These are phyloP conservation scores for Leptographium wingfieldii DNA, from an alignment of 2,329 filamentous ascomycete genomes.

Conservation along the genomic window DNA sequence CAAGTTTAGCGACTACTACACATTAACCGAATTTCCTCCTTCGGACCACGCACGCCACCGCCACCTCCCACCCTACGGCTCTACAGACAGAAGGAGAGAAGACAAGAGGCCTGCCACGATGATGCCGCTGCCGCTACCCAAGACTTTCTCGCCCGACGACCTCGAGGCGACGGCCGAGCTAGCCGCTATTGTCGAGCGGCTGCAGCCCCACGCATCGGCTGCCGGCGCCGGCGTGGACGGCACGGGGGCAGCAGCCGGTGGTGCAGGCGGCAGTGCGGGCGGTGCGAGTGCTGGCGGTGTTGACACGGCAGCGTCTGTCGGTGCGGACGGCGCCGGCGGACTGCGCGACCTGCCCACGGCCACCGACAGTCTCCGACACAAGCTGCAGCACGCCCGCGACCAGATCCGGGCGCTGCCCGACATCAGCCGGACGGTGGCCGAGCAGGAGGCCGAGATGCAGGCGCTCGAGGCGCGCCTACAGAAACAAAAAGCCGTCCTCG, in stretches of 20 bases:
- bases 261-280: background rate
- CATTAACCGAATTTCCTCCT: no score
- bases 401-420: conserved; percentile 56
- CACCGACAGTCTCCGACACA: conserved; percentile 68
- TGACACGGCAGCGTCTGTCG: conserved; percentile 10
- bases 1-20: no score
- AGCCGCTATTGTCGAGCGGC: conserved; percentile 61
- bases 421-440: conserved; percentile 50
- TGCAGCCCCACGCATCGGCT: conserved; percentile 36
- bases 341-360: conserved; percentile 69
- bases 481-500: conserved; percentile 47
- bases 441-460: conserved; percentile 59
- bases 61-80: no score
- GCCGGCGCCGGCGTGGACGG: conserved; percentile 22
- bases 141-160: conserved; percentile 63
- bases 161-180: conserved; percentile 81
- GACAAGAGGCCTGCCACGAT: background rate
- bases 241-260: conserved; percentile 8
- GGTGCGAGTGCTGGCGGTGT: background rate
- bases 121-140: conserved; percentile 38
- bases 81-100: background rate
- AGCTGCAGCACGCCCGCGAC: conserved; percentile 64
- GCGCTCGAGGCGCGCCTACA: conserved; percentile 52
- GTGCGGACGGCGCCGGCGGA: conserved; percentile 19
- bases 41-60: no score